A percentile compares a stretch with the other conserved stretches of the same genome.
phyloP scores from a whole-genome alignment of 768 basidiomycete species.

The Leccinum variicolor region DNA sequence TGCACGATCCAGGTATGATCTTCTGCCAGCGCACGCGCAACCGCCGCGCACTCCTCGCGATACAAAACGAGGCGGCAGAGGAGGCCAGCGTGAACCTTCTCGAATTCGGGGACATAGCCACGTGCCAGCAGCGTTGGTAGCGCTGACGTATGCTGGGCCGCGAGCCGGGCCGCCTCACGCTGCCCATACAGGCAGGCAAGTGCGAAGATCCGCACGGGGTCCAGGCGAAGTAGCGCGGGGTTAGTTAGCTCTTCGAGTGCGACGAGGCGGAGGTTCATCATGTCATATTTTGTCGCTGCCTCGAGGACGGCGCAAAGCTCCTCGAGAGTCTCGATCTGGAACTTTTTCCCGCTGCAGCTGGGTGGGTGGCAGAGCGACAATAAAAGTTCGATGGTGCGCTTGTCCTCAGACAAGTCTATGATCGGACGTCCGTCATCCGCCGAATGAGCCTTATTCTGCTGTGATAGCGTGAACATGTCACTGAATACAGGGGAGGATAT shows the following conservation, averaged over 20 bases:
- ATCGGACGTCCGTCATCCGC: not conserved
- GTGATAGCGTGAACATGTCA: slow-evolving; percentile 15
- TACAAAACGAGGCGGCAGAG: slow-evolving; percentile 7
- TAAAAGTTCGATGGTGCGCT: slow-evolving; percentile 3
- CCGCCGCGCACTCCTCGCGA: slow-evolving; percentile 3
- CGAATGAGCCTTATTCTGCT: not conserved
- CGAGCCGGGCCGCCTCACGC: slow-evolving; percentile 1
- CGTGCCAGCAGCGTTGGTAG: not conserved
- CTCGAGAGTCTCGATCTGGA: not conserved
- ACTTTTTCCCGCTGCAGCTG: not conserved
- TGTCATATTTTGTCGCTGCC: slow-evolving; percentile 15
- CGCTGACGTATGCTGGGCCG: slow-evolving; percentile 7
- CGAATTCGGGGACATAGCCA: slow-evolving; percentile 7
- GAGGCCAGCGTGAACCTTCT: slow-evolving; percentile 6
- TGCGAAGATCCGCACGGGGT: slow-evolving; percentile 8
- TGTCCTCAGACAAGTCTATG: slow-evolving; percentile 13
- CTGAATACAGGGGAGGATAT: slow-evolving; percentile 13
- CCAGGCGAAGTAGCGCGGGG: not conserved
- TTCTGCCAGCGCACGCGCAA: not conserved
- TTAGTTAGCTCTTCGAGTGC: slow-evolving; percentile 4
- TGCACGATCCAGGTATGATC: slow-evolving; percentile 11
- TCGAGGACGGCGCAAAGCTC: slow-evolving; percentile 12
- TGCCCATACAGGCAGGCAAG: slow-evolving; percentile 10
- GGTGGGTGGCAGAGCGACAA: slow-evolving; percentile 11
- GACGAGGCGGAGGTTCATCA: slow-evolving; percentile 1